Evolutionary conservation across 169 alveolate genomes (phyloP).

Genomic region (Toxoplasma gondii): DNA sequence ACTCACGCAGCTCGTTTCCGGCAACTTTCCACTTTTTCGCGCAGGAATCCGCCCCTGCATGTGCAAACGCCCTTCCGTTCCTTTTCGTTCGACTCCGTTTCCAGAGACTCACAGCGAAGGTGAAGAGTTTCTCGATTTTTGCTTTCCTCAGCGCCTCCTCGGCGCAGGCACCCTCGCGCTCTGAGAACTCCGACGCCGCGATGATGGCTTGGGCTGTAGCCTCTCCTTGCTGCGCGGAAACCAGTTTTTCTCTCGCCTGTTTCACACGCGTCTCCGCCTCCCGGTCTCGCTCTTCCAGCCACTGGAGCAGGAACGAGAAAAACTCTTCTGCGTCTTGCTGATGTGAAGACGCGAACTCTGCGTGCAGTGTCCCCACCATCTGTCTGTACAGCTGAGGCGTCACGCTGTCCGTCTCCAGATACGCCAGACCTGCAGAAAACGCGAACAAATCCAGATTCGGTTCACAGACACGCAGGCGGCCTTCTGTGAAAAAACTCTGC

Average conservation of each 20-base stretch:
- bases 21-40: too few relatives aligned
- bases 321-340: slow-evolving; percentile 68
- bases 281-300: slow-evolving; percentile 49
- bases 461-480: neutral
- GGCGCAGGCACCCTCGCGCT: neutral
- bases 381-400: slow-evolving; percentile 51
- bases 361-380: slow-evolving; percentile 55
- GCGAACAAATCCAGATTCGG: neutral
- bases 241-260: neutral
- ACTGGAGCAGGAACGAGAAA: slow-evolving; percentile 52
- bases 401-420: slow-evolving; percentile 57
- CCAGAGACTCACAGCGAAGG: slow-evolving; percentile 49
- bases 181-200: slow-evolving; percentile 26
- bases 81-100: too few relatives aligned
- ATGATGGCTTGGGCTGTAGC: neutral
- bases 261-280: slow-evolving; percentile 25
- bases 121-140: slow-evolving; percentile 49
- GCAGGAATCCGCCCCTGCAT: too few relatives aligned
- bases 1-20: too few relatives aligned
- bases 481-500: too few relatives aligned
- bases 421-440: slow-evolving; percentile 37
- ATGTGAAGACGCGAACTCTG: slow-evolving; percentile 60
- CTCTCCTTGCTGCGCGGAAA: neutral
- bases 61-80: too few relatives aligned
- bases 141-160: slow-evolving; percentile 5